Conservation (phyloP, 1,284 basidiomycete species). For the Trichosporon sp. region DNA sequence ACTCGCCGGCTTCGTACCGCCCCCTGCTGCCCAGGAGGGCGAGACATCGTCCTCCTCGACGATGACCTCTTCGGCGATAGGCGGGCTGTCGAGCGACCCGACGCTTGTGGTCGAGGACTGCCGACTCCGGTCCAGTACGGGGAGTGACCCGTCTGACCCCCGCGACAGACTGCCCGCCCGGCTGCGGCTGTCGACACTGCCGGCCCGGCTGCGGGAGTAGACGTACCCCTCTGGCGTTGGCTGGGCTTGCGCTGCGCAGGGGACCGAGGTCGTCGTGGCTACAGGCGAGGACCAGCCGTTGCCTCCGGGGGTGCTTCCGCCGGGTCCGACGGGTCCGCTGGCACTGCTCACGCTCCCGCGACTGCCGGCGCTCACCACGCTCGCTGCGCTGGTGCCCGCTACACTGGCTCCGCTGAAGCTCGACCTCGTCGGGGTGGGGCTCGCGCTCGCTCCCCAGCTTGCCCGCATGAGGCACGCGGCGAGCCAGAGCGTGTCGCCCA, state of each 20-base stretch:
- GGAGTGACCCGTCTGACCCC: not conserved
- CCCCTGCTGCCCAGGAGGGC: not conserved
- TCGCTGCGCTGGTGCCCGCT: no score
- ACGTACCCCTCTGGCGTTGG: not conserved
- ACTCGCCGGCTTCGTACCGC: not conserved
- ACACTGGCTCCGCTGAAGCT: no score
- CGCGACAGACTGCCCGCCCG: not conserved
- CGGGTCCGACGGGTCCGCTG: no score
- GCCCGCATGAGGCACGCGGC: not conserved
- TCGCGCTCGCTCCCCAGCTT: not conserved
- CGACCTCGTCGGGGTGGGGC: not conserved
- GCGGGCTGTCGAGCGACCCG: constrained; percentile 1
- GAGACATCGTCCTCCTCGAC: constrained; percentile 5
- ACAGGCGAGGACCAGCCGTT: not conserved
- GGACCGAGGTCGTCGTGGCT: not conserved
- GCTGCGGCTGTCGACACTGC: no score
- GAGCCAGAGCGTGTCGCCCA: constrained; percentile 31
- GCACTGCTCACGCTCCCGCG: no score
- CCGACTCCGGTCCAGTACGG: not conserved
- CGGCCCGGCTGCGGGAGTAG: not conserved
- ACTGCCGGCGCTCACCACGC: no score
- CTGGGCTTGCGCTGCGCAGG: not conserved
- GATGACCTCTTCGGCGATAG: constrained; percentile 17
- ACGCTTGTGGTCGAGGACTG: not conserved
- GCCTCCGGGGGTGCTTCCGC: no score